Evolutionary conservation across 2,329 filamentous ascomycete genomes (phyloP), one percentile per base, ranked within the genome.

Genomic region (Aspergillus novofumigatus): DNA sequence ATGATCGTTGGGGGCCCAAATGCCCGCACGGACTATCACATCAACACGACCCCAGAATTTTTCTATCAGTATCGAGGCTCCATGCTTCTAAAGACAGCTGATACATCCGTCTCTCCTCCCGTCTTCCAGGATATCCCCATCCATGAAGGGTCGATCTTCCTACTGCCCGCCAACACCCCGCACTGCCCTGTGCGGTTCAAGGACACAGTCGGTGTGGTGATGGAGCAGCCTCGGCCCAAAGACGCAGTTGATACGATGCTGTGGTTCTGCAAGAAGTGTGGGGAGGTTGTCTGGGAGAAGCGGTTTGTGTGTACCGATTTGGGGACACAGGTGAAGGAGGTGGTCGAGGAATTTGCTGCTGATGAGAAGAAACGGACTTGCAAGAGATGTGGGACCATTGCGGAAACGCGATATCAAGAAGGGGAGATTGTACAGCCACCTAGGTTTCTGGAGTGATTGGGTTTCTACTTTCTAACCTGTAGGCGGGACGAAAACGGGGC

Each of bases 61-160:
- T 99, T 97, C 85, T 97, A 94, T 82, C 93, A 97, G 77, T 86
- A 96, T 83, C 87, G 87, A 68, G 94, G 94, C 64, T 87, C 88
- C 64, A 97, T 97, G 93, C 81, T 94, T 57, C 88, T 99, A 65
- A 96, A 95, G 73, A 89, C 94, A 17, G 90, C 97, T 62, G 91
- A 97, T 69, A 75, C 75, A 5, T 71, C 69, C 57, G 79, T 68
- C 75, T 81, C 57, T 73, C 81, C 72, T 59, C 74, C 74, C 0
- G 70, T 78, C 50, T 96, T 96, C 77, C 83, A 86, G 63, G 93
- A 97, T 76, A 85, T 97, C 62, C 82, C 92, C 70, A 96, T 97
- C 77, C 83, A 87, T 68, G 91, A 97, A 77, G 93, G 93, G 62
- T 92, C 94, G 65, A 89, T 97, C 84, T 97, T 96, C 75, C 81